phyloP scores from a whole-genome alignment of 2,329 filamentous ascomycete genomes.

The Tricladium varicosporioides region DNA sequence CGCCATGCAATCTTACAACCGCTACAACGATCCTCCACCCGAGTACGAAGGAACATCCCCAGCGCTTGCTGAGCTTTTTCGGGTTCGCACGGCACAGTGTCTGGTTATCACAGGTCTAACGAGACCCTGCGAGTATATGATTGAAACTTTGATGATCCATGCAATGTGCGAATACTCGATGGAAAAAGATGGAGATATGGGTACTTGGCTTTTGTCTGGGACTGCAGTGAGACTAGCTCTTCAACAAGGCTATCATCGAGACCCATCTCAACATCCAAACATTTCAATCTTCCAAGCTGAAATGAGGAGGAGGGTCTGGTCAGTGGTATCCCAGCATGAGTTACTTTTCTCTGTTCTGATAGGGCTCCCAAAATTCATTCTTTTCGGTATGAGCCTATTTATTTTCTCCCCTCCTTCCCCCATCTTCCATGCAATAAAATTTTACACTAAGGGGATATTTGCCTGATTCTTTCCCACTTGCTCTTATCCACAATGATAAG shows the following conservation, averaged over 20 bases:
- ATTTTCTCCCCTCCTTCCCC: too few relatives aligned
- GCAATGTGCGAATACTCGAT: constrained; percentile 39
- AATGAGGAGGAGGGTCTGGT: constrained; percentile 62
- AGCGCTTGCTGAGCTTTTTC: constrained; percentile 47
- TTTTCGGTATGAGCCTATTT: neutral
- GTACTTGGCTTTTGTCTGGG: constrained; percentile 51
- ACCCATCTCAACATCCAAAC: constrained; percentile 49
- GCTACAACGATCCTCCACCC: constrained; percentile 46
- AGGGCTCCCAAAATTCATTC: constrained; percentile 64
- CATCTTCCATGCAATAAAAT: too few relatives aligned
- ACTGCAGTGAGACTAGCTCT: constrained; percentile 53
- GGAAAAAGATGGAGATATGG: constrained; percentile 52
- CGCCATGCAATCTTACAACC: constrained; percentile 42
- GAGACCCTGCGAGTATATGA: constrained; percentile 44
- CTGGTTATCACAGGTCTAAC: constrained; percentile 49
- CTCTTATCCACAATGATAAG: constrained; percentile 37
- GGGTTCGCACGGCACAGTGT: constrained; percentile 50
- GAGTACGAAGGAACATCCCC: constrained; percentile 43
- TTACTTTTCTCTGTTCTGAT: constrained; percentile 65
- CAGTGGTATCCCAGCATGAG: constrained; percentile 56
- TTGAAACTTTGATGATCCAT: constrained; percentile 50
- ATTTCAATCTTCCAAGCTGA: constrained; percentile 52
- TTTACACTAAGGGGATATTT: too few relatives aligned
- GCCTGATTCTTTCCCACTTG: too few relatives aligned
- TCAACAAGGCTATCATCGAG: constrained; percentile 58